A percentile compares a stretch with the other conserved stretches of the same genome.
Evolutionary conservation across 192 early-diverging fungal genomes (phyloP).

Genomic region (Coemansia sp.): DNA sequence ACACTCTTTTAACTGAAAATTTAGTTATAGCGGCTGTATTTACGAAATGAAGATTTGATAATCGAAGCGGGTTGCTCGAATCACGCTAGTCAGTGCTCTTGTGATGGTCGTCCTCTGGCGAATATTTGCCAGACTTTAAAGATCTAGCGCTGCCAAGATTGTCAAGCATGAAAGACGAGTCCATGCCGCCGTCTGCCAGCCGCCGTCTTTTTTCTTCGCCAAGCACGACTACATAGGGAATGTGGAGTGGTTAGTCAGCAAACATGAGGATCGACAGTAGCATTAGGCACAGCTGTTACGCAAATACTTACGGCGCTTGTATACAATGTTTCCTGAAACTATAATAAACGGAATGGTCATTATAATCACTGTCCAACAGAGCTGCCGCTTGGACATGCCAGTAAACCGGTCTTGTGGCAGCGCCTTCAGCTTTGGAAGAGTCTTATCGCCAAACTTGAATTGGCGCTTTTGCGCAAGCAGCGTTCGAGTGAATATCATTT

Average conservation of each 20-base stretch:
- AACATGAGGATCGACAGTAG: not conserved
- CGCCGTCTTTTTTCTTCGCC: conserved; percentile 40
- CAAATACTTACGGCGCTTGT: conserved; percentile 44
- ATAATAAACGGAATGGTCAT: conserved; percentile 46
- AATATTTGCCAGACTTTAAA: not conserved
- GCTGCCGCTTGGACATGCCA: conserved; percentile 44
- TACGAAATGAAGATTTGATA: not conserved
- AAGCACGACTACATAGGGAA: conserved; percentile 28
- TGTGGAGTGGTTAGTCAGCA: not conserved
- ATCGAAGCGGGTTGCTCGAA: not conserved
- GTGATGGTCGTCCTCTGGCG: not conserved
- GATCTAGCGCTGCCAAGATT: conserved; percentile 36
- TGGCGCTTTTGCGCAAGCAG: conserved; percentile 24
- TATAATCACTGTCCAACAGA: conserved; percentile 53
- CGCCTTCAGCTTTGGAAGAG: conserved; percentile 34
- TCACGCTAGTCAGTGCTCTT: not conserved
- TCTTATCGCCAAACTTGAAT: conserved; percentile 32
- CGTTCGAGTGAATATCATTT: conserved; percentile 32
- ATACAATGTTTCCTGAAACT: conserved; percentile 39
- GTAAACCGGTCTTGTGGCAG: conserved; percentile 33
- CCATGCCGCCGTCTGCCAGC: conserved; percentile 39
- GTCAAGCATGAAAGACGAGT: conserved; percentile 33
- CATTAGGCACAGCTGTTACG: not conserved
- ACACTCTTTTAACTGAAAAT: not conserved
- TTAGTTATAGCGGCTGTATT: too few relatives aligned